Base-by-base conservation (phyloP, 1,284 basidiomycete species). In the Ceratobasidium sp. region DNA sequence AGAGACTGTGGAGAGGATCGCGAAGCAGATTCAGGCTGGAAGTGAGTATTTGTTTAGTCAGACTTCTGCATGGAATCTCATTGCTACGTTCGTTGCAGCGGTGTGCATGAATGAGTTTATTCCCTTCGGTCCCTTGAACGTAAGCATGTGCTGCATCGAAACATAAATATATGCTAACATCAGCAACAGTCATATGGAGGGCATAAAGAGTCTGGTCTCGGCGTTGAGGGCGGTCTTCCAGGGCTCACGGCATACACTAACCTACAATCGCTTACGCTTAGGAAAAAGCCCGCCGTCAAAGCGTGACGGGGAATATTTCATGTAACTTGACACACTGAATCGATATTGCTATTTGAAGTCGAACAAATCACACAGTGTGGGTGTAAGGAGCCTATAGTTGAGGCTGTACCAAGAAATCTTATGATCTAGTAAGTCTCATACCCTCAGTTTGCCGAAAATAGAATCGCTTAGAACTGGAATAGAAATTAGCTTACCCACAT, bases 101-200 rank as follows among this genome's bases (percentile, higher is more conserved):
- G 60, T 75, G 3, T 75, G 44, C 42, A 75, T 75, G 44, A 75
- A 67, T 13, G 39, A 67, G 44, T 67, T 67, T 28, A 67, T 67
- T 26, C 64, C 64, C 20, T 49, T 67, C 13, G 18, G 18, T 13
- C 64, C 64, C 18, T 3, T 49, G 10, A 67, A 23, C 42, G 46
- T 51, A 39, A 67, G 44, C 42, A 2, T 28, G 5, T 39, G 2
- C 39, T 40, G 13, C 12, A 60, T 33, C 5, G 10, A 12, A 60
- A 7, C 2, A 18, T 58, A 1, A n/a, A 1, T 60, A 9, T 39
- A 33, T 60, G 26, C 58, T 60, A 9, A 60, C n/a, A 5, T 18
- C 1, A n/a, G 42, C 3, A 1, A 23, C 44, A 71, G 69, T 7
- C 69, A 13, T 71, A 58, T 58, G 33, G 53, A 28, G 69, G 69